A percentile compares a stretch with the other conserved stretches of the same genome.
Conservation (phyloP, 306 rosid genomes). For the Bauhinia variegata region DNA sequence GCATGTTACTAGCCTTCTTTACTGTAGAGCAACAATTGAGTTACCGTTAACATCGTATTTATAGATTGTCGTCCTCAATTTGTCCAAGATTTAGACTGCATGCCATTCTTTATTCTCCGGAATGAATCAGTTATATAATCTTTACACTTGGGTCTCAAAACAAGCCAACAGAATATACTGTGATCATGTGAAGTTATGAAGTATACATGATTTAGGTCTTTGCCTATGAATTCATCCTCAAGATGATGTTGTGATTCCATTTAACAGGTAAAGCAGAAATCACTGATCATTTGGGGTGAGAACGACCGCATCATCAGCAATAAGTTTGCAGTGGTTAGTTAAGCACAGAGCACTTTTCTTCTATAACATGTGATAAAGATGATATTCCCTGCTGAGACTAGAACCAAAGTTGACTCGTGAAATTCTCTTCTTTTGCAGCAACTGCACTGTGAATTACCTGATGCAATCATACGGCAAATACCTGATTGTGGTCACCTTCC, state of each 20-base stretch:
- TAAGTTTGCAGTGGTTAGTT: constrained; percentile 86
- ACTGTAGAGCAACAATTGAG: constrained; percentile 3
- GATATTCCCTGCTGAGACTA: too few species aligned
- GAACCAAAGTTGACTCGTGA: too few species aligned
- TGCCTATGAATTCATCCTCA: constrained; percentile 1
- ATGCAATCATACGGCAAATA: constrained; percentile 29
- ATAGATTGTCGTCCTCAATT: constrained; percentile 8
- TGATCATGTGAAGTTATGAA: not conserved
- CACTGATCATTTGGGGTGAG: constrained; percentile 96
- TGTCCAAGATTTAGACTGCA: constrained; percentile 3
- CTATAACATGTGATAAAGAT: constrained; percentile 20
- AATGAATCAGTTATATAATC: not conserved
- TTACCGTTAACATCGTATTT: constrained; percentile 6
- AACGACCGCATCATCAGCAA: constrained; percentile 76
- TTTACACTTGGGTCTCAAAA: constrained; percentile 1
- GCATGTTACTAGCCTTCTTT: not conserved
- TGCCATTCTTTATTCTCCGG: constrained; percentile 2
- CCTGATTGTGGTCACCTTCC: constrained; percentile 66
- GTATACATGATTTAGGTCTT: too few species aligned
- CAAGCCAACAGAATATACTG: not conserved
- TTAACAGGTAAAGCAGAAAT: constrained; percentile 80
- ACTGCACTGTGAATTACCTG: too few species aligned
- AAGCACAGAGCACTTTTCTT: constrained; percentile 14
- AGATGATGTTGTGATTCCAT: constrained; percentile 29
- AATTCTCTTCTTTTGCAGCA: too few species aligned